phyloP scores from a whole-genome alignment of 805 yeast species.

The Candida xyloterini region DNA sequence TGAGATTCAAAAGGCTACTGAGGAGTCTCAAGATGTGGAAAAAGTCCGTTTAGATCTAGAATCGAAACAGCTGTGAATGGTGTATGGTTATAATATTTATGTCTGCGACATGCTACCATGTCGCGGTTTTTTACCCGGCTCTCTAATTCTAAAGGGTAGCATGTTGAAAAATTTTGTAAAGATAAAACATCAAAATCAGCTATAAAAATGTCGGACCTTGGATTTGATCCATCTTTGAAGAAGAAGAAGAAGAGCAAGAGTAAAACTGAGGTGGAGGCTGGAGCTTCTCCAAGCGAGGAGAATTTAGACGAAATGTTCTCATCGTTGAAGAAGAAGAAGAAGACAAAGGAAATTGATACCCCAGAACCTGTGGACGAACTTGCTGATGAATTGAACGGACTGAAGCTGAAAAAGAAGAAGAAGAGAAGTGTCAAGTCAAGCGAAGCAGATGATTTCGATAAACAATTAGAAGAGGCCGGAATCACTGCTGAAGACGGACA shows the following conservation, averaged over 20 bases:
- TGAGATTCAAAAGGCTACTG: conserved; percentile 47
- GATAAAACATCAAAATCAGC: not conserved
- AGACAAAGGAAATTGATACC: conserved; percentile 47
- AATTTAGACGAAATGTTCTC: conserved; percentile 65
- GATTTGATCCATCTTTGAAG: conserved; percentile 72
- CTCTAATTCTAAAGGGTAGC: not conserved
- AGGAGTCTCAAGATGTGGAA: conserved; percentile 43
- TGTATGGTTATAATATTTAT: not conserved
- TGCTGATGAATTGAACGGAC: conserved; percentile 64
- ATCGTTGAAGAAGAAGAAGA: conserved; percentile 85
- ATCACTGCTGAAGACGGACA: conserved; percentile 46
- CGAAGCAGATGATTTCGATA: conserved; percentile 79
- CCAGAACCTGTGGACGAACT: conserved; percentile 39
- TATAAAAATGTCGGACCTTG: conserved; percentile 38
- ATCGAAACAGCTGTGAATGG: conserved; percentile 5
- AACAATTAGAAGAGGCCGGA: conserved; percentile 88
- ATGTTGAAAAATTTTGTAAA: conserved; percentile 16
- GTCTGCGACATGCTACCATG: conserved; percentile 5
- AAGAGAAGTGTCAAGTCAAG: conserved; percentile 54
- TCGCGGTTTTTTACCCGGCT: conserved; percentile 11
- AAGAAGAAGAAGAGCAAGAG: conserved; percentile 69
- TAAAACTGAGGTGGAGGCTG: conserved; percentile 32
- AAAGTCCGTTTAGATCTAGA: conserved; percentile 30
- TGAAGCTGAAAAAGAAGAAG: conserved; percentile 79
- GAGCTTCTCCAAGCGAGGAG: conserved; percentile 37